Evolutionary conservation across 1,284 basidiomycete genomes (phyloP), one percentile per base, ranked within the genome.

Genomic region (Ceratobasidium sp.): DNA sequence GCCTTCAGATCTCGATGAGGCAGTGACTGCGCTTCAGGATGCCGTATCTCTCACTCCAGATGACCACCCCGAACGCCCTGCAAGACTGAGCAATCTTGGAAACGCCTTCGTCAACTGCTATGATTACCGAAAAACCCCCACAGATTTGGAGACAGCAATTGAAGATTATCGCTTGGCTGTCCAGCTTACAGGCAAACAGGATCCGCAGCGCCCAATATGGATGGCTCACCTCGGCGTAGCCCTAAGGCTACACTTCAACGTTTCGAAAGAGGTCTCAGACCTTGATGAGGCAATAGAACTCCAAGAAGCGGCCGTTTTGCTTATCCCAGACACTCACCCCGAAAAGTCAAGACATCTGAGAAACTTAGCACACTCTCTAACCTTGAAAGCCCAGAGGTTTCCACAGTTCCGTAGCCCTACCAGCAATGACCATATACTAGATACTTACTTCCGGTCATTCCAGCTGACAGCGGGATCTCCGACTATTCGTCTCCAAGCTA

Each of bases 391-490:
- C 3, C 28, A 23, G 40, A 18, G 5, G 13, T 9, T 23, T 66
- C 63, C 42, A 9, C 9, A 40, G n/a, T 40, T 7, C 15, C 39
- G 63, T 40, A 44, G 12, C 23, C n/a, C 20, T 53, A 6, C 51
- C 10, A 23, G 51, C 12, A 23, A 53, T 53, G 51, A 53, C 5
- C 20, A 53, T 53, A 53, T 53, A 3, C 23, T 53, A 23, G n/a
- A 53, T 10, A 53, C 51, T 20, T 53, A 53, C 23, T 53, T 53
- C 20, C 20, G 23, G 20, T n/a, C 51, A 23, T 53, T 53, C 51
- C 51, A 20, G 10, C 23, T 67, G 64, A n/a, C 64, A n/a, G 12
- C 42, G 26, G 75, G 63, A 12, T 9, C 66, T 18, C 64, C 61
- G 23, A 44, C 6, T 42, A 13, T 15, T 33, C 40, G 66, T 46